A percentile compares a stretch with the other conserved stretches of the same genome.
Evolutionary conservation across 495 filamentous ascomycete species (phyloP).

Genomic region (Evansstolkia leycettana): DNA sequence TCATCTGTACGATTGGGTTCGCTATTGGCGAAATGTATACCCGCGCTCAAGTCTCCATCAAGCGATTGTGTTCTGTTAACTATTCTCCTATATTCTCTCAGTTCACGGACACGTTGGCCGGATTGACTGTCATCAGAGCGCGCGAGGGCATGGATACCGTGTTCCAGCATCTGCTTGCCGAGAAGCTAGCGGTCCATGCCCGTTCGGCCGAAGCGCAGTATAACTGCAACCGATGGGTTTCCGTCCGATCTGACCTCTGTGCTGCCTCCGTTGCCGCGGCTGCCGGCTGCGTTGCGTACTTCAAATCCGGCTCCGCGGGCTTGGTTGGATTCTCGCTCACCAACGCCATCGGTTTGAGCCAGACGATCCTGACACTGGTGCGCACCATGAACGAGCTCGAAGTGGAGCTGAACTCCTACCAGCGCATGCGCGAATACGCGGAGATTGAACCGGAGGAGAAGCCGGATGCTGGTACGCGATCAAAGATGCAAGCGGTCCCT

Average conservation of each 20-base stretch:
- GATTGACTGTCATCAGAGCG: conserved; percentile 35
- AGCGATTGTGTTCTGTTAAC: conserved; percentile 28
- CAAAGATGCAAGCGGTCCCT: conserved; percentile 24
- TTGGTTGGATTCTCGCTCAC: conserved; percentile 39
- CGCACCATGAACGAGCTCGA: conserved; percentile 36
- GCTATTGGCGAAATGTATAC: conserved; percentile 38
- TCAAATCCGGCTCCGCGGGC: conserved; percentile 23
- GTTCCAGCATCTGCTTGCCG: conserved; percentile 29
- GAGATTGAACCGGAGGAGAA: conserved; percentile 33
- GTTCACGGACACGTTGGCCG: conserved; percentile 36
- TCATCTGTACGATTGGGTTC: conserved; percentile 28
- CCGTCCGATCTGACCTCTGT: conserved; percentile 34
- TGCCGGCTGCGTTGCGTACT: conserved; percentile 33
- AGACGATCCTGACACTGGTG: conserved; percentile 30
- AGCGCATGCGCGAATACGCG: conserved; percentile 36
- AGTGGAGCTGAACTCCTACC: conserved; percentile 36
- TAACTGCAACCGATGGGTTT: conserved; percentile 40
- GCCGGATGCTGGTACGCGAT: conserved; percentile 6
- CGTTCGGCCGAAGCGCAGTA: conserved; percentile 30
- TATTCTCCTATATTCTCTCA: conserved; percentile 39
- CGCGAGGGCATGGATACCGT: conserved; percentile 28
- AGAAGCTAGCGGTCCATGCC: conserved; percentile 24
- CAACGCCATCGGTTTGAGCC: conserved; percentile 35
- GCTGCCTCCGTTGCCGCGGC: conserved; percentile 32
- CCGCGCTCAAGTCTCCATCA: conserved; percentile 30